Evolutionary conservation across 768 basidiomycete species (phyloP).

Genomic region (Lactarius evosmus): DNA sequence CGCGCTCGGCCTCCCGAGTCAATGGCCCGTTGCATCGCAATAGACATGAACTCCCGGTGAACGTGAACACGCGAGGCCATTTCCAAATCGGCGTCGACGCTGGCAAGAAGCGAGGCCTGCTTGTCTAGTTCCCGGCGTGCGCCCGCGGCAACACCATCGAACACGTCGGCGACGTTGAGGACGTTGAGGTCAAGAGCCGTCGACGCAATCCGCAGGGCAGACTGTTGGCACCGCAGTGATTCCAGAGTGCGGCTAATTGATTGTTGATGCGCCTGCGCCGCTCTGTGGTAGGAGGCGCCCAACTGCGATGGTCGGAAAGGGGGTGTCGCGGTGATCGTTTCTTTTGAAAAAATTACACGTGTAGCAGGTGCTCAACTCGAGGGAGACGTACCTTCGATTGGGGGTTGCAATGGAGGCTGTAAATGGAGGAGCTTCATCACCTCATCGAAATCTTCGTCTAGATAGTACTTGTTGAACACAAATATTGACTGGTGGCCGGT

Average conservation of each 20-base stretch:
- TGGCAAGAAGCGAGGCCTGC: constrained; percentile 59
- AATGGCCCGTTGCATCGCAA: constrained; percentile 61
- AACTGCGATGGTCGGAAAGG: constrained; percentile 66
- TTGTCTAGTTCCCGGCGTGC: constrained; percentile 63
- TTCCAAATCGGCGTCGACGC: constrained; percentile 68
- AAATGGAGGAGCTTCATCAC: constrained; percentile 62
- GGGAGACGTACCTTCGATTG: constrained; percentile 57
- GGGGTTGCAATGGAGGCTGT: constrained; percentile 61
- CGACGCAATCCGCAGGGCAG: constrained; percentile 71
- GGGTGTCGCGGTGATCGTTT: constrained; percentile 63
- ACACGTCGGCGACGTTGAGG: constrained; percentile 66
- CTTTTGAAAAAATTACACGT: constrained; percentile 35
- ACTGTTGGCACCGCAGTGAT: constrained; percentile 61
- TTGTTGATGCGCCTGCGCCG: constrained; percentile 63
- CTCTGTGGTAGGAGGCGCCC: constrained; percentile 61
- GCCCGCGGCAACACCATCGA: constrained; percentile 56
- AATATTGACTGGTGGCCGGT: constrained; percentile 54
- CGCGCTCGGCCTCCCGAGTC: constrained; percentile 66
- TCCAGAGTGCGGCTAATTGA: constrained; percentile 49
- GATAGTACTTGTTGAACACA: constrained; percentile 79
- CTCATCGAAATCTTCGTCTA: constrained; percentile 65
- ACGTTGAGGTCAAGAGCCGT: constrained; percentile 68
- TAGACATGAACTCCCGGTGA: constrained; percentile 73
- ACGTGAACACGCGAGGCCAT: constrained; percentile 64
- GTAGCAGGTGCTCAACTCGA: background rate